phyloP scores from a whole-genome alignment of 2,329 filamentous ascomycete species.

The Fusarium phyllophilum region DNA sequence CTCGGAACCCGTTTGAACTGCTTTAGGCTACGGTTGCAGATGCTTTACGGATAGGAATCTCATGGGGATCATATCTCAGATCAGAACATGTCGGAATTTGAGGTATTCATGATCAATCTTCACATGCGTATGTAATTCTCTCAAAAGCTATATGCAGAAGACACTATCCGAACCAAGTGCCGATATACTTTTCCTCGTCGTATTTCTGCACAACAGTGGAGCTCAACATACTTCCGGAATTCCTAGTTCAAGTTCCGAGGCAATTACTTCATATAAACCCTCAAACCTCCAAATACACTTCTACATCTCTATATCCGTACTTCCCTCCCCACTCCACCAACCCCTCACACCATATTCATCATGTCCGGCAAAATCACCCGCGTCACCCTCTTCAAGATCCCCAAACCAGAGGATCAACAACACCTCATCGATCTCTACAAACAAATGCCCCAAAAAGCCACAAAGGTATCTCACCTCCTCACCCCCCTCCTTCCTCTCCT shows the following conservation, averaged over 20 bases:
- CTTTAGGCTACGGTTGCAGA: fast-evolving
- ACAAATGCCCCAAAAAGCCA: slow-evolving; percentile 45
- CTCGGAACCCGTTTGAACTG: fast-evolving
- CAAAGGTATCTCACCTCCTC: slow-evolving; percentile 41
- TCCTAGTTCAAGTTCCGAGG: background rate
- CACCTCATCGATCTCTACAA: slow-evolving; percentile 47
- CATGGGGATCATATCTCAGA: fast-evolving
- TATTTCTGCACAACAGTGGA: background rate
- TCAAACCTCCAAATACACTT: fast-evolving
- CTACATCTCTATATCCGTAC: background rate
- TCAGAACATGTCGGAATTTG: background rate
- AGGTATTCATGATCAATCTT: fast-evolving
- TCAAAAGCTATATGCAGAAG: background rate
- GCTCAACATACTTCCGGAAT: background rate
- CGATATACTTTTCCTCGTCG: background rate
- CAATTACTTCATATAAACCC: background rate
- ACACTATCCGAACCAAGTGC: background rate
- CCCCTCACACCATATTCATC: background rate
- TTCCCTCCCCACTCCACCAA: background rate
- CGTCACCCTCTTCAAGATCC: slow-evolving; percentile 54
- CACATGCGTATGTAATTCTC: fast-evolving
- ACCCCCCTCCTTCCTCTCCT: fast-evolving
- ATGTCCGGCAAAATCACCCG: slow-evolving; percentile 40
- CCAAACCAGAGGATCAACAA: slow-evolving; percentile 45
- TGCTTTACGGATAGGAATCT: fast-evolving